Base-by-base conservation (phyloP, 192 early-diverging fungal genomes). In the Podila minutissima region DNA sequence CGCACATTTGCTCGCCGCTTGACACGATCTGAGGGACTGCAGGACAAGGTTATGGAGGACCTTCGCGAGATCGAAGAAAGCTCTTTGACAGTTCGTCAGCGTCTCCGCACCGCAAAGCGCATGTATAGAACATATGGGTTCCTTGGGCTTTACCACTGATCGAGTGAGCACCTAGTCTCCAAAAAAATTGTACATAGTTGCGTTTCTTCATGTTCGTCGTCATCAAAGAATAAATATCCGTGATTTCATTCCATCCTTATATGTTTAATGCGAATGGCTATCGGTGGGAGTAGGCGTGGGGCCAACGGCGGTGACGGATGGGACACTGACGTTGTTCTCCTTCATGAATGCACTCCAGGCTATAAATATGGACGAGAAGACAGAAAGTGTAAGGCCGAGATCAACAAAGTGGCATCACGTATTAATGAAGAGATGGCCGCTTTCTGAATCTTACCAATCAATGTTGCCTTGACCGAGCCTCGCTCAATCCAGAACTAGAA, bases 31-130 rank as follows among this genome's bases (percentile, higher is more conserved):
- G 86, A 82, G 37, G 88, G 82, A 46, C 72, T 89, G 19, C 87
- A 91, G 19, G 74, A 86, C 10, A 82, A 86, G 59, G 95, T 95
- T 65, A 66, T 95, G 35, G 90, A 95, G 74, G 95, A 97, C 82
- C 68, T 97, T 37, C 84, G 90, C 12, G 94, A 95, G 60, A 85
- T 97, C 22, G 95, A 96, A 76, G 85, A 89, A 57, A 73, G 71
- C 29, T 81, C 77, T 3, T 49, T 81, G n/a, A 81, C 77, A 28
- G 84, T 85, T 17, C 28, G 66, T 7, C 91, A 92, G 73, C 86
- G 90, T 26, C 82, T 88, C 29, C 68, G 82, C 17, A 88, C 89
- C 0, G 66, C 91, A 9, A 82, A 88, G 68, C 82, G 92, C 20
- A 92, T 93, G 89, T 89, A 88, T 35, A 57, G 90, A 61, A 89